Base-by-base conservation (phyloP, 1,284 basidiomycete genomes). In the Rhodotorula sp. region DNA sequence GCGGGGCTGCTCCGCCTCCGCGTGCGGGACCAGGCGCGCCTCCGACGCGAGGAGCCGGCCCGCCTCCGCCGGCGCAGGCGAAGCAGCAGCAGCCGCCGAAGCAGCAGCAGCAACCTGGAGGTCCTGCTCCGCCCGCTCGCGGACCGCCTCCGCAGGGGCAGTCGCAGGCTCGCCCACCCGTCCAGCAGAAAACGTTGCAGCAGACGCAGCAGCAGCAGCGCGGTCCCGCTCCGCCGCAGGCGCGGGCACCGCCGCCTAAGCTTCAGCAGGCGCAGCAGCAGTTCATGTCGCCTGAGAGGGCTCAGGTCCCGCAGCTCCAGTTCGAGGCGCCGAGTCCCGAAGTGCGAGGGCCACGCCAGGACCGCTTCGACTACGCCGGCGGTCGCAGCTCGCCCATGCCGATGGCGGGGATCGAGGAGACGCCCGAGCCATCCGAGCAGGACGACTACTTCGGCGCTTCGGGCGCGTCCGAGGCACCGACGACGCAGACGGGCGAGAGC, bases 291-390 rank as follows among this genome's bases (percentile, higher is more conserved):
- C 61, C 67, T 8, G 61, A 59, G 16, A 62, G 61, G 0, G 23
- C 21, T 1, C 44, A 34, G 4, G 70, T 72, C 5, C 70, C 70
- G 25, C 70, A 68, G 23, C 63, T 72, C 42, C 52, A 72, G 12
- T 66, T 72, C 45, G 61, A 72, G 34, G 63, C 70, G 7, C 66
- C 70, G 41, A 62, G 60, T n/a, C 66, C 66, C 16, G 42, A 48
- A 3, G 56, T 41, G 9, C 34, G 41, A 58, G 4, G 45, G 41
- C 25, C 46, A 42, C 5, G 17, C 23, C 16, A 34, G 34, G 46
- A 56, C n/a, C 52, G 53, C 14, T 61, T 61, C 59, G 58, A 44
- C 3, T 65, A 50, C 25, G 46, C 23, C 10, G 41, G 58, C 45
- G 63, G 52, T 12, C 41, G 63, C 14, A n/a, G 16, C 13, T 64